These are phyloP conservation scores for Funneliformis caledonium DNA, from an alignment of 371 early-diverging fungal genomes.

Conservation along the genomic window DNA sequence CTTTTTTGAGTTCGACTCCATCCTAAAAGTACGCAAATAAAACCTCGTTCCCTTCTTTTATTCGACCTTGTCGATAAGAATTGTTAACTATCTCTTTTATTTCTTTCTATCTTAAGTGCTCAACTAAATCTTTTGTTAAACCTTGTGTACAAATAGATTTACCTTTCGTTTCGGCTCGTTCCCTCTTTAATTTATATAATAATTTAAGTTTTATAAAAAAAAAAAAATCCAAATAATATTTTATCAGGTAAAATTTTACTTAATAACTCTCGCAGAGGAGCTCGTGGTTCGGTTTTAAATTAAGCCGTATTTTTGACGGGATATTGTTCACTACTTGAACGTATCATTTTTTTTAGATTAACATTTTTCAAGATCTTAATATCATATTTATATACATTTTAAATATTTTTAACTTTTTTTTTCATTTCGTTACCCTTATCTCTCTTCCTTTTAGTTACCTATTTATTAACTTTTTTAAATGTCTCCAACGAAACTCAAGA, in stretches of 20 bases:
- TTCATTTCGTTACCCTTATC: background rate
- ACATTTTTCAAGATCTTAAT: too few relatives aligned
- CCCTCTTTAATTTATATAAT: too few relatives aligned
- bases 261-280: too few relatives aligned
- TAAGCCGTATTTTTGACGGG: too few relatives aligned
- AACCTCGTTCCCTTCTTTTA: too few relatives aligned
- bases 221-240: too few relatives aligned
- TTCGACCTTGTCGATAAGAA: too few relatives aligned
- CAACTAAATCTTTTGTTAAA: background rate
- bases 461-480: slow-evolving; percentile 45
- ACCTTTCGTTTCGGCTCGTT: background rate
- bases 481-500: slow-evolving; percentile 77
- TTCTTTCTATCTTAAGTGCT: background rate
- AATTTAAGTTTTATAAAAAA: background rate
- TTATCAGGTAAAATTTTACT: too few relatives aligned
- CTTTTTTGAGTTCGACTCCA: background rate
- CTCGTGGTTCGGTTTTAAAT: too few relatives aligned
- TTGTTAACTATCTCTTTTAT: background rate
- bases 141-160: background rate
- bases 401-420: background rate
- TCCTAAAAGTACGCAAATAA: too few relatives aligned
- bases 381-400: background rate
- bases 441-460: background rate
- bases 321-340: too few relatives aligned
- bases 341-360: too few relatives aligned